phyloP scores from a whole-genome alignment of 495 filamentous ascomycete species.

The Xeromyces bisporus region DNA sequence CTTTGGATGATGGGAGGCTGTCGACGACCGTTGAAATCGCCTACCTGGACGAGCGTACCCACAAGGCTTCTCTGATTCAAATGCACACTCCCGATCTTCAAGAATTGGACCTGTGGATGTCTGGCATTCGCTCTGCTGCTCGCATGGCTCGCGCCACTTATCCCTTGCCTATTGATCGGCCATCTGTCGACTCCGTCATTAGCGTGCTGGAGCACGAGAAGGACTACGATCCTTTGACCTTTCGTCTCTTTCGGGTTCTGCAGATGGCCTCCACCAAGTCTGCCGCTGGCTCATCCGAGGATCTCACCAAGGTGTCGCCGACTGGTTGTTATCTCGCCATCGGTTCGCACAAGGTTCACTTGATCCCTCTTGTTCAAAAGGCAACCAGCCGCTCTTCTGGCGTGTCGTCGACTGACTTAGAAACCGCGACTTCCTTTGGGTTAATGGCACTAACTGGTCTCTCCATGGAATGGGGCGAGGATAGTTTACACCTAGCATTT shows the following conservation, averaged over 20 bases:
- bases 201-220: slow-evolving; percentile 48
- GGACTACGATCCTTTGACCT: slow-evolving; percentile 50
- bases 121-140: slow-evolving; percentile 45
- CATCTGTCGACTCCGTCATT: slow-evolving; percentile 46
- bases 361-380: slow-evolving; percentile 61
- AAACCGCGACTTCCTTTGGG: slow-evolving; percentile 42
- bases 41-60: slow-evolving; percentile 54
- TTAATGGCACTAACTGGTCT: slow-evolving; percentile 57
- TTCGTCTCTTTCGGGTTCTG: slow-evolving; percentile 72
- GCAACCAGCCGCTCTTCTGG: slow-evolving; percentile 35
- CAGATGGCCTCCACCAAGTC: slow-evolving; percentile 47
- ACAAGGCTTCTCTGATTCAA: slow-evolving; percentile 41
- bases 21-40: slow-evolving; percentile 68
- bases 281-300: slow-evolving; percentile 50
- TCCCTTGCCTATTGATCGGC: slow-evolving; percentile 38
- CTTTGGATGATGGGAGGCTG: slow-evolving; percentile 60
- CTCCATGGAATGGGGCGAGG: slow-evolving; percentile 53
- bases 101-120: slow-evolving; percentile 61
- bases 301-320: slow-evolving; percentile 55
- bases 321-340: slow-evolving; percentile 72
- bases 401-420: slow-evolving; percentile 33
- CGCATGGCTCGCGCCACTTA: slow-evolving; percentile 36
- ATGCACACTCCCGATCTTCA: slow-evolving; percentile 57
- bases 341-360: slow-evolving; percentile 64
- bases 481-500: slow-evolving; percentile 75